Evolutionary conservation across 2,329 filamentous ascomycete species (phyloP), one percentile per base, ranked within the genome.

Genomic region (Seiridium cupressi): DNA sequence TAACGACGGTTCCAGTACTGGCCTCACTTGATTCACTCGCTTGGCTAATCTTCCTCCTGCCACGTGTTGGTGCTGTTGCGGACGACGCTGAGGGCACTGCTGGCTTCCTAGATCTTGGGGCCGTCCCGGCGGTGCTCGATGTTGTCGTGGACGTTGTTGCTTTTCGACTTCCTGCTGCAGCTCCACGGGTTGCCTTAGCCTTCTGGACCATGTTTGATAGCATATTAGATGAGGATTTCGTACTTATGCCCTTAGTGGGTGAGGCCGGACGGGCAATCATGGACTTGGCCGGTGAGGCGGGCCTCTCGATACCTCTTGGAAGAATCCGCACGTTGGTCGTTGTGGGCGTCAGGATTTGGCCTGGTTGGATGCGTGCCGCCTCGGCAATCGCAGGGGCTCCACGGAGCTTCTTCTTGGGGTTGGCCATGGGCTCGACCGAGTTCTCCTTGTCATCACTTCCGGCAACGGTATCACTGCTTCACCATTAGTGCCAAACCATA

Each of bases 281-380:
- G 3, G 84, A 79, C 69, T 89, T 88, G 32, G 77, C 73, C 11
- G 84, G 82, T n/a, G 85, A 84, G 4, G 71, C 70, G 2, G 70
- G 44, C n/a, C 55, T 44, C 42, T 58, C 55, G 13, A 48, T 11
- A 13, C 7, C 46, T 18, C 55, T 10, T 18, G 44, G 55, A 18
- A 51, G n/a, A 13, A 90, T 82, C 56, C 91, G 87, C 5, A 90
- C 90, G 70, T 96, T 96, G 61, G 89, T 89, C 0, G 91, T 93
- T 57, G 91, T 89, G 2, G 92, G 92, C 1, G 93, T 96, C 3
- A 96, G 81, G 44, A 96, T 84, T 72, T 89, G 82, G 55, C 81
- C 76, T 62, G 84, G 74, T 64, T 78, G 68, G 63, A 79, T 68
- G 66, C 75, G 70, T 65, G 76, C 67, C 63, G 73, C 63, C 34